Conservation (phyloP, 805 yeast species). For the Pichia pseudocactophila region DNA sequence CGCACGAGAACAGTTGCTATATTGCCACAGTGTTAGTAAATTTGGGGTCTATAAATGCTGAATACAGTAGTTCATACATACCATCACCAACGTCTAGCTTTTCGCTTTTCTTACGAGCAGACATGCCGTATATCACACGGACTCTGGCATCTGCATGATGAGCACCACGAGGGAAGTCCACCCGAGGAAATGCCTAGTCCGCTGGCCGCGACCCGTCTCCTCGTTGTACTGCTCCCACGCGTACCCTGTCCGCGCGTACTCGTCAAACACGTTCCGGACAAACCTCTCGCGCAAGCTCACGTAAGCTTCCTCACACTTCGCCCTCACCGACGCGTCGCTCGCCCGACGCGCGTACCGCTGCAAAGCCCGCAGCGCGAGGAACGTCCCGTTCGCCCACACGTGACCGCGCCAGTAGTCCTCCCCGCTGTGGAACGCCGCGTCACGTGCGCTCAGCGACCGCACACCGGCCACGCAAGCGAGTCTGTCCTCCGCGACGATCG, state of each 20-base stretch:
- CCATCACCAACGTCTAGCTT: constrained; percentile 12
- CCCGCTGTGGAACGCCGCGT: constrained; percentile 56
- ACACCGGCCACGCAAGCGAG: constrained; percentile 76
- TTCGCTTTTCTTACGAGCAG: constrained; percentile 7
- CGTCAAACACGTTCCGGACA: constrained; percentile 55
- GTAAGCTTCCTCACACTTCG: constrained; percentile 43
- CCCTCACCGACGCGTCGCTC: constrained; percentile 24
- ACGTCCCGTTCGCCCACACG: constrained; percentile 88
- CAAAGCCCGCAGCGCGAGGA: constrained; percentile 65
- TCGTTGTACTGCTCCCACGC: constrained; percentile 91
- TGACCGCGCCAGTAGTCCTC: constrained; percentile 97
- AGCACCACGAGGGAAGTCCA: constrained; percentile 82
- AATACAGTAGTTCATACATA: constrained; percentile 6
- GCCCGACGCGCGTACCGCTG: constrained; percentile 41
- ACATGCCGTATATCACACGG: constrained; percentile 1
- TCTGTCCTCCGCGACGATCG: constrained; percentile 60
- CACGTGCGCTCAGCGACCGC: constrained; percentile 66
- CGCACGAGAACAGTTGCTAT: constrained; percentile 8
- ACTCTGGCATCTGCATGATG: constrained; percentile 77
- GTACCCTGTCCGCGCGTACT: constrained; percentile 69
- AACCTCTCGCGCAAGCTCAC: constrained; percentile 52
- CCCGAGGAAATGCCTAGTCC: constrained; percentile 86
- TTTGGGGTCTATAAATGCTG: background rate
- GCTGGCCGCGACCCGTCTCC: constrained; percentile 59
- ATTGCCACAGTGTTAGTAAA: constrained; percentile 1